Evolutionary conservation across 2,329 filamentous ascomycete species (phyloP).

Genomic region (Fusarium pseudograminearum): DNA sequence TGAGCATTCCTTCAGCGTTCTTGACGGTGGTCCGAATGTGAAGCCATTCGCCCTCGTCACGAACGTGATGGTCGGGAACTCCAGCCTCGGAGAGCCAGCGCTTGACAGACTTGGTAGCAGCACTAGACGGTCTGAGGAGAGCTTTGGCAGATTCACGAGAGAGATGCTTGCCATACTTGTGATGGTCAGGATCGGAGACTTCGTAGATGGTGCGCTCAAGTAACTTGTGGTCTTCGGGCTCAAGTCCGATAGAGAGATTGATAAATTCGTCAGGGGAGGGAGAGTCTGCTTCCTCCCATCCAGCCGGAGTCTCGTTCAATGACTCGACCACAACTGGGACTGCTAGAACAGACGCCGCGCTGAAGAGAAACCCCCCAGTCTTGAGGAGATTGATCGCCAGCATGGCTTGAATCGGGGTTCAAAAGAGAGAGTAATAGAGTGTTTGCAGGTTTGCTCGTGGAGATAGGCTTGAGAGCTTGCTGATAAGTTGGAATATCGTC

Average conservation of each 20-base stretch:
- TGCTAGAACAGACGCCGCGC: slow-evolving; percentile 8
- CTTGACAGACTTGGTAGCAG: slow-evolving; percentile 56
- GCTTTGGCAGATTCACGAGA: slow-evolving; percentile 61
- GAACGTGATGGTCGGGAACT: slow-evolving; percentile 53
- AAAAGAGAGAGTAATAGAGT: not conserved
- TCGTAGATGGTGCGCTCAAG: slow-evolving; percentile 60
- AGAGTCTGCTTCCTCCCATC: slow-evolving; percentile 42
- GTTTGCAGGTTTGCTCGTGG: slow-evolving; percentile 4
- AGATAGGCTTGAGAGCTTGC: slow-evolving; percentile 4
- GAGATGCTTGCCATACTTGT: slow-evolving; percentile 63
- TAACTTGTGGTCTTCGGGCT: slow-evolving; percentile 38
- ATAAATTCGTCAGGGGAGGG: slow-evolving; percentile 38
- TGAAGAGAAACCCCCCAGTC: slow-evolving; percentile 26
- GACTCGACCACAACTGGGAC: slow-evolving; percentile 42
- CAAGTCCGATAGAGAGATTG: slow-evolving; percentile 50
- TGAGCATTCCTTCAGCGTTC: slow-evolving; percentile 59
- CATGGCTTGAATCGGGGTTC: not conserved
- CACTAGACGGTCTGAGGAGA: slow-evolving; percentile 59
- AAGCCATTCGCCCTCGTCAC: slow-evolving; percentile 55
- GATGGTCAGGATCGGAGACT: slow-evolving; percentile 62
- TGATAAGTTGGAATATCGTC: not conserved
- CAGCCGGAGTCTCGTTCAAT: slow-evolving; percentile 34
- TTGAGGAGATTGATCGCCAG: slow-evolving; percentile 21
- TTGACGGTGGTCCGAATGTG: slow-evolving; percentile 57
- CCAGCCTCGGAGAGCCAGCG: slow-evolving; percentile 60